Evolutionary conservation across 768 basidiomycete species (phyloP), one percentile per base, ranked within the genome.

Genomic region (Chalciporus sphaerocephalus): DNA sequence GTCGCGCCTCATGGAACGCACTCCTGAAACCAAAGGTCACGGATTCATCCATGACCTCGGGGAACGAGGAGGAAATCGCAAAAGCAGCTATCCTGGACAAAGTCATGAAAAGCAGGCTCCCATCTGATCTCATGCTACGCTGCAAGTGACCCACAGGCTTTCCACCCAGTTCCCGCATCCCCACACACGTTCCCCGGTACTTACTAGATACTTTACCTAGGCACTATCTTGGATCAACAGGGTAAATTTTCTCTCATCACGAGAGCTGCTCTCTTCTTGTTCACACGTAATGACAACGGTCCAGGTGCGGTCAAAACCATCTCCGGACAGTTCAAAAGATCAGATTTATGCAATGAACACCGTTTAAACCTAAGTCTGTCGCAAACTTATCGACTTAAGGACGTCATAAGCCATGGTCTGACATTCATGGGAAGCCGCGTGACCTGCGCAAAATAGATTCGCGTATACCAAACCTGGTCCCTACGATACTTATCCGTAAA

Each of bases 391-490:
- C 50, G 33, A 41, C 35, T 54, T 42, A 32, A 39, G 25, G 40
- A 51, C 50, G 42, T 59, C 53, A 61, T 48, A 33, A 24, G 18
- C 39, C 47, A 50, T 48, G 49, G 38, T 50, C 51, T 64, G 56
- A 64, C 54, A 47, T 50, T 48, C 46, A 55, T 55, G 54, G 52
- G 17, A 56, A 93, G 89, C 87, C 92, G 55, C 87, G 95, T 75
- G 95, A 98, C 72, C 74, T 98, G 18, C 85, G 95, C 44, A 96
- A 97, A 74, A 89, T 98, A 54, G 95, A 98, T 70, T 93, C 91
- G 4, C 77, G 92, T 54, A 79, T 93, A 54, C 92, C 94, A 27
- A 96, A 94, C 66, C 81, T 95, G 46, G 87, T 98, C 15, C 93
- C 94, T 32, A 93, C 93, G 33, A 94, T 98, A 58, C 79, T 98